Evolutionary conservation across 2,329 filamentous ascomycete species (phyloP), one percentile per base, ranked within the genome.

Genomic region (Arthroderma uncinatum): DNA sequence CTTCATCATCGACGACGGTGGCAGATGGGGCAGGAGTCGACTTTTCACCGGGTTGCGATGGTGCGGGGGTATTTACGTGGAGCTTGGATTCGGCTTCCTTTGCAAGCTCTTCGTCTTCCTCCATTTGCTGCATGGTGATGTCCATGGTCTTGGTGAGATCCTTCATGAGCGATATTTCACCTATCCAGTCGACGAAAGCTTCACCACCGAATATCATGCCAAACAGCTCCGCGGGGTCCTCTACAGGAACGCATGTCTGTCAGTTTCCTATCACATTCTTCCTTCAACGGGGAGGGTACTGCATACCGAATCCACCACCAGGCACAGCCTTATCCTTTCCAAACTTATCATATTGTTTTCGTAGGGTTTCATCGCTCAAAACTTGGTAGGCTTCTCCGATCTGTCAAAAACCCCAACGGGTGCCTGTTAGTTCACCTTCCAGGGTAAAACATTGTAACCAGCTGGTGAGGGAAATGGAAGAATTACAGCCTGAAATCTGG

Each of bases 91-190:
- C 74, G n/a, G 77, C 76, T 2, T 75, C 76, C 14, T 79, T 78
- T 4, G 79, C 79, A 37, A 79, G 76, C 28, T 78, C 74, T 2
- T 71, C 77, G 1, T 76, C 74, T 48, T 87, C 85, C 65, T 89
- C 88, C 71, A 83, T 82, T 60, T 84, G 84, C 57, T 87, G 79
- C 84, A 90, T 92, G 19, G 89, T 91, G 64, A 98, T 97, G 67
- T 98, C 93, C 92, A 98, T 97, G 47, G 91, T 95, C 67, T 90
- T 89, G 16, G 92, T 97, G 56, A 98, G 80, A 68, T 98, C 93
- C 77, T 96, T 97, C 88, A 98, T 96, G 58, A 98, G 82, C 54
- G 89, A 93, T 65, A 98, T 95, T 79, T 98, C 93, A 64, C 93
- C 93, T 68, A 98, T 97, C 79, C 93, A 89, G 76, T 98, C 92